Base-by-base conservation (phyloP, 805 yeast species). In the Ogataea siamensis region DNA sequence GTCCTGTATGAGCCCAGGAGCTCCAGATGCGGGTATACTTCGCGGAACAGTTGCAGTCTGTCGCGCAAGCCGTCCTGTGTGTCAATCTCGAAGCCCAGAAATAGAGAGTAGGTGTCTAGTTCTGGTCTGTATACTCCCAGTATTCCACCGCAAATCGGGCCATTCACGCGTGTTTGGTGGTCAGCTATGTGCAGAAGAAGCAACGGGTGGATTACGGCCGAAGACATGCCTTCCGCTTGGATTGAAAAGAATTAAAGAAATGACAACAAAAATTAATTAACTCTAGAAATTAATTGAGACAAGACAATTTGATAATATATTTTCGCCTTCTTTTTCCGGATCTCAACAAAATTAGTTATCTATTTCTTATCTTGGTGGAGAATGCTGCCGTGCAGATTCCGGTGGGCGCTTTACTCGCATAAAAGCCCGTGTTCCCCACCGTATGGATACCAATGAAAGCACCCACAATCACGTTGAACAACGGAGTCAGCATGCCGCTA, bases 1-100 rank as follows among this genome's bases (percentile, higher is more conserved):
- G 39, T 15, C 17, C 30, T 23, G 37, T 53, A 57, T 16, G 53
- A 39, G 2, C 62, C 62, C n/a, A 57, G 43, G 7, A 57, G 37
- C 15, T 34, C 27, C 25, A 57, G 35, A 31, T 55, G 49, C 3
- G 55, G 40, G 26, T 58, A 54, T 5, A 55, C 43, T 30, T 55
- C 53, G n/a, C 39, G 32, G 8, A 55, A 37, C 10, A 56, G 35
- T 6, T 21, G 28, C n/a, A 55, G 20, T 12, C 44, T 41, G 3
- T 18, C 23, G 4, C 5, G 17, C 22, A 49, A 23, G n/a, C 22
- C 37, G 8, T 40, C 36, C n/a, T 26, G 28, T 7, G 28, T 28
- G 17, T 30, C 37, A 7, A 49, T 29, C 21, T 46, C 49, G 37
- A 49, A 42, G 17, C 45, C 45, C 24, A 37, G 22, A 25, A 40